Conservation (phyloP, 768 basidiomycete genomes). For the Kwoniella dejecticola region DNA sequence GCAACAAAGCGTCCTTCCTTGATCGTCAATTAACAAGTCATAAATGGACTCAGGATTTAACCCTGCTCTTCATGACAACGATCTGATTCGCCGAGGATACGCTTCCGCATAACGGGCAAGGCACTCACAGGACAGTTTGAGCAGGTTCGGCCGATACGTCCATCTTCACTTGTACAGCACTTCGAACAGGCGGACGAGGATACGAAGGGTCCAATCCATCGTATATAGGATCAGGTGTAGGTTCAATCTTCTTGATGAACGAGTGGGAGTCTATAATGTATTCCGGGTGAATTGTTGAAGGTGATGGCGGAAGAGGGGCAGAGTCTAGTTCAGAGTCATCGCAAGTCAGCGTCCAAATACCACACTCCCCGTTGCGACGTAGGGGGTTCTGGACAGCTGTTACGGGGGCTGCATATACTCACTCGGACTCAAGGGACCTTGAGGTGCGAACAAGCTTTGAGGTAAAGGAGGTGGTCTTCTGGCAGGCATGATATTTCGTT, state of each 20-base stretch:
- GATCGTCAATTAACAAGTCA: too few relatives aligned
- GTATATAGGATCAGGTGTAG: constrained; percentile 23
- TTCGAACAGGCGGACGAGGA: constrained; percentile 33
- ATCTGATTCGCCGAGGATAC: too few relatives aligned
- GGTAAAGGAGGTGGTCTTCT: constrained; percentile 43
- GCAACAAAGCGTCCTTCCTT: too few relatives aligned
- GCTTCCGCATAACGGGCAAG: too few relatives aligned
- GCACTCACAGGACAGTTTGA: constrained; percentile 22
- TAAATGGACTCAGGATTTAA: too few relatives aligned
- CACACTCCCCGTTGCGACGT: too few relatives aligned
- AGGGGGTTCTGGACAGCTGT: background rate
- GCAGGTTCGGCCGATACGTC: constrained; percentile 31
- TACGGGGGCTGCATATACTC: constrained; percentile 12
- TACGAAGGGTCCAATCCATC: constrained; percentile 11
- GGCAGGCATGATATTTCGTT: constrained; percentile 33
- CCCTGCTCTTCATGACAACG: too few relatives aligned
- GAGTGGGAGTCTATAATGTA: constrained; percentile 46
- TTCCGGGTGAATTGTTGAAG: constrained; percentile 37
- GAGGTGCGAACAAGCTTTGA: constrained; percentile 31
- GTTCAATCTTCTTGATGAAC: constrained; percentile 17
- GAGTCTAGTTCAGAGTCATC: constrained; percentile 29
- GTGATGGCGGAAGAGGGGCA: constrained; percentile 39
- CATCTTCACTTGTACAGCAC: constrained; percentile 38
- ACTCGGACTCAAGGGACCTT: constrained; percentile 46
- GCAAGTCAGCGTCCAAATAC: constrained; percentile 1